Evolutionary conservation across 148 eudicot species (phyloP), one percentile per base, ranked within the genome.

Genomic region (Heliamphora exappendiculata): DNA sequence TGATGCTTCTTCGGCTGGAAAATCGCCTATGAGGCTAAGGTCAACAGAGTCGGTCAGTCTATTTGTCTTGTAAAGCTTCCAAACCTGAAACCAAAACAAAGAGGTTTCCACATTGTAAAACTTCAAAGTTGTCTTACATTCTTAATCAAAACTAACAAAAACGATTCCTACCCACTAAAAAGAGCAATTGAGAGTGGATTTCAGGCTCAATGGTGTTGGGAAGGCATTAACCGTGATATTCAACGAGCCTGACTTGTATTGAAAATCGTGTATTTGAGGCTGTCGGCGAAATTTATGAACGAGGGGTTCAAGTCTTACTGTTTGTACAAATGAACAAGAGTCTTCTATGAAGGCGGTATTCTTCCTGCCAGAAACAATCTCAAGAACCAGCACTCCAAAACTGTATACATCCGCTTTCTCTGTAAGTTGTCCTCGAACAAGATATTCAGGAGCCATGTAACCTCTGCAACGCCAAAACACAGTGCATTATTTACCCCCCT

Each of bases 391-490:
- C 54, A 92, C 88, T 17, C 97, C 92, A 26, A 44, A 87, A 65
- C 97, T 92, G 37, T 81, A 92, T 34, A 92, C 87, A 79, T 92
- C 94, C 0, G 92, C 89, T 78, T 92, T 91, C 79, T 86, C 94
- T 29, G 97, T 90, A 28, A 86, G 85, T 70, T 92, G 87, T 41
- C 97, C 97, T 68, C 86, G 81, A 44, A 86, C 81, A 62, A 82
- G 81, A 65, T 90, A 92, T 57, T 92, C 97, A 9, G 97, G 97
- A 29, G 97, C 97, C 97, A 92, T 90, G 42, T 88, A 92, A 10
- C 97, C 97, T 72, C 97, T 91, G 84, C 81, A 86, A 64, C 3
- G 72, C 70, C 73, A 76, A 41, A 36, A 68, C 0, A 67, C 50
- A 49, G 49, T 57, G 33, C 54, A 7, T 26, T n/a, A n/a, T n/a